Percentiles rank a stretch among this genome's conserved stretches.
phyloP scores from a whole-genome alignment of 2,329 filamentous ascomycete species.

The Fusarium humuli region DNA sequence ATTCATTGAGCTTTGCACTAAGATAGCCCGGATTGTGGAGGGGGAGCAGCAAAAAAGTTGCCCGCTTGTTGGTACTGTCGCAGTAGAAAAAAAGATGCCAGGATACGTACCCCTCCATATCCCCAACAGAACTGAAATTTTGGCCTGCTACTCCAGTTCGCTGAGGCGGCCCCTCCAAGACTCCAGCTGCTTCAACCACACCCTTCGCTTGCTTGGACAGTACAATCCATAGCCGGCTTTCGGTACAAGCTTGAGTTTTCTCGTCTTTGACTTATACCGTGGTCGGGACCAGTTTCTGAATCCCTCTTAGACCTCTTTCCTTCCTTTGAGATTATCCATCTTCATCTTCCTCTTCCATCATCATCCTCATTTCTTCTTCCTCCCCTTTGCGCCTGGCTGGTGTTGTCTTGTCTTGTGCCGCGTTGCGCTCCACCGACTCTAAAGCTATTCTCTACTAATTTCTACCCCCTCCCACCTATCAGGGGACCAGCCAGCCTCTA shows the following conservation, averaged over 20 bases:
- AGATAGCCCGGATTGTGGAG: constrained; percentile 43
- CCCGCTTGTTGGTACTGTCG: constrained; percentile 28
- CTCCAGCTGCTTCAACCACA: constrained; percentile 42
- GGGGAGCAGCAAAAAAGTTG: constrained; percentile 31
- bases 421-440: constrained; percentile 44
- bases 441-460: constrained; percentile 45
- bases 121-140: constrained; percentile 59
- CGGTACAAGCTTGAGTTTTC: constrained; percentile 45
- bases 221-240: constrained; percentile 33
- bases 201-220: constrained; percentile 34
- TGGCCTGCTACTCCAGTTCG: constrained; percentile 46
- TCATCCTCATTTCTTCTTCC: constrained; percentile 35
- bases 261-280: constrained; percentile 48
- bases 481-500: constrained; percentile 47
- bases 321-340: constrained; percentile 47
- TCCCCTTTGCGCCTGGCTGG: constrained; percentile 47
- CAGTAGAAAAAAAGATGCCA: constrained; percentile 33
- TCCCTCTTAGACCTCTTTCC: constrained; percentile 44
- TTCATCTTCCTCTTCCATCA: constrained; percentile 42
- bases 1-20: constrained; percentile 38
- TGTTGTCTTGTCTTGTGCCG: constrained; percentile 45
- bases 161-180: constrained; percentile 46
- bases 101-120: constrained; percentile 50
- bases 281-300: constrained; percentile 43
- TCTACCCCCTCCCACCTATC: constrained; percentile 44